phyloP scores from a whole-genome alignment of 2,329 filamentous ascomycete species.

The Penicillium griseofulvum region DNA sequence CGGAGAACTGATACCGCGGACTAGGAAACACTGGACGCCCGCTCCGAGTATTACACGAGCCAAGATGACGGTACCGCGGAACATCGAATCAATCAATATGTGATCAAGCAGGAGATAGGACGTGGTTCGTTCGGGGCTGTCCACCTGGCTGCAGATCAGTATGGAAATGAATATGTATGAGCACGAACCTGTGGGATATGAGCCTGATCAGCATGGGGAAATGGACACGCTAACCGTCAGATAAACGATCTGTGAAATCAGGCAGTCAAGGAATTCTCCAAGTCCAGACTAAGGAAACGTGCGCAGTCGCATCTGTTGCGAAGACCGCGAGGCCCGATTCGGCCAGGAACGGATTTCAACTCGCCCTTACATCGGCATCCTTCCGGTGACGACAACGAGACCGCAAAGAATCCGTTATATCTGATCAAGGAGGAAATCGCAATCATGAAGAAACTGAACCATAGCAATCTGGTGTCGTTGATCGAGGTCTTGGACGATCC shows the following conservation, averaged over 20 bases:
- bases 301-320: slow-evolving; percentile 85
- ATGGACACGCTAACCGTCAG: slow-evolving; percentile 19
- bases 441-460: slow-evolving; percentile 98
- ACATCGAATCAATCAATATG: slow-evolving; percentile 91
- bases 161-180: slow-evolving; percentile 86
- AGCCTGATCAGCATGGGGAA: background rate
- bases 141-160: slow-evolving; percentile 85
- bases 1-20: slow-evolving; percentile 13
- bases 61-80: slow-evolving; percentile 76
- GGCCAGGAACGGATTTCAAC: slow-evolving; percentile 59
- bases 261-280: slow-evolving; percentile 98
- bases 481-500: slow-evolving; percentile 96
- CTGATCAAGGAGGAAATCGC: slow-evolving; percentile 95
- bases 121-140: slow-evolving; percentile 93
- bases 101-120: slow-evolving; percentile 93
- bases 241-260: slow-evolving; percentile 37
- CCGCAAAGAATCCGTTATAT: slow-evolving; percentile 70
- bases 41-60: slow-evolving; percentile 80
- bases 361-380: slow-evolving; percentile 63
- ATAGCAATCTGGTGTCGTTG: slow-evolving; percentile 87
- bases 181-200: background rate
- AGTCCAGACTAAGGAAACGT: slow-evolving; percentile 81
- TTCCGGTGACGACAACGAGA: slow-evolving; percentile 49
- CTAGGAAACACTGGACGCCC: slow-evolving; percentile 88
- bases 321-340: slow-evolving; percentile 54